A percentile compares a stretch with the other conserved stretches of the same genome.
phyloP scores from a whole-genome alignment of 139 green algal species.

The Chlamydomonas applanata region DNA sequence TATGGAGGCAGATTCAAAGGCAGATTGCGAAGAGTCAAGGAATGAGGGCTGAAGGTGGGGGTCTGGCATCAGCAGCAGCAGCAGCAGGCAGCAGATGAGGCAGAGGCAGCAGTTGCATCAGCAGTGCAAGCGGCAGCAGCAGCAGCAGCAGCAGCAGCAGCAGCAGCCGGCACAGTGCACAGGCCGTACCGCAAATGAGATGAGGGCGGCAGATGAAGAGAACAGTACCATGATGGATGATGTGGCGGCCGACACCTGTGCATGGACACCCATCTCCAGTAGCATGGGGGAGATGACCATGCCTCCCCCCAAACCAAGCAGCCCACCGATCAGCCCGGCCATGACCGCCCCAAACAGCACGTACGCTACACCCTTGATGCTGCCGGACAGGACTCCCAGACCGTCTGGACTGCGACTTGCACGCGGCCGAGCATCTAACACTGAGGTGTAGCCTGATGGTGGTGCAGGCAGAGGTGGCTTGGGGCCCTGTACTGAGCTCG shows the following conservation, averaged over 20 bases:
- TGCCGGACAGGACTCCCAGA: constrained; percentile 28
- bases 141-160: neutral
- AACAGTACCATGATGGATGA: constrained; percentile 55
- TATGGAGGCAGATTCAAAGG: too few relatives aligned
- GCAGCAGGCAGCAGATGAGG: too few relatives aligned
- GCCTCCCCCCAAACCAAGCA: constrained; percentile 58
- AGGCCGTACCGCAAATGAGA: constrained; percentile 51
- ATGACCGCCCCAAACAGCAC: constrained; percentile 14
- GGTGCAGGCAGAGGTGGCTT: too few relatives aligned
- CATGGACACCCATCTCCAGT: constrained; percentile 45
- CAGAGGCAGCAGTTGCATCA: too few relatives aligned
- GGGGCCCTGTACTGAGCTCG: too few relatives aligned
- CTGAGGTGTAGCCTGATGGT: too few relatives aligned
- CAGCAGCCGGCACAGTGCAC: constrained; percentile 3
- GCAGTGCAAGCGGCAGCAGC: neutral
- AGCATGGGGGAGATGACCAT: constrained; percentile 64
- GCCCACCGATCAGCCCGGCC: constrained; percentile 27
- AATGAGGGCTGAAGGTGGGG: neutral
- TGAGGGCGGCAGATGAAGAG: constrained; percentile 45
- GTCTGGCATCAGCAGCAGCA: neutral
- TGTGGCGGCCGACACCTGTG: constrained; percentile 47
- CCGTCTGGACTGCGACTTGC: constrained; percentile 20
- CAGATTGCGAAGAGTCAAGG: too few relatives aligned
- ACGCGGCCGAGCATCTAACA: too few relatives aligned
- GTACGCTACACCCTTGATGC: constrained; percentile 19